Evolutionary conservation across 2,329 filamentous ascomycete genomes (phyloP).

Genomic region (Juglanconis sp.): DNA sequence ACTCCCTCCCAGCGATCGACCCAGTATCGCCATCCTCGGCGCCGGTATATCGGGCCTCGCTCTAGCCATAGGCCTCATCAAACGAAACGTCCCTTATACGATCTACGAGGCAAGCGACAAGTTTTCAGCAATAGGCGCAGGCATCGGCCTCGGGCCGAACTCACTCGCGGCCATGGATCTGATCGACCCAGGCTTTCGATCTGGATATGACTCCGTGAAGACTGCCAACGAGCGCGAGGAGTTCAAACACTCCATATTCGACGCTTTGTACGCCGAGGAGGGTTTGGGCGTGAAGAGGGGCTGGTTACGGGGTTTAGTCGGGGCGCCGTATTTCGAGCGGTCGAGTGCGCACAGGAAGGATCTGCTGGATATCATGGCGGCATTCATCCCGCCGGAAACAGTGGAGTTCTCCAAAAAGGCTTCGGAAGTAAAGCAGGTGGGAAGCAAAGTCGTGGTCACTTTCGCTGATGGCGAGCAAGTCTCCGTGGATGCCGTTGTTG

Average conservation of each 20-base stretch:
- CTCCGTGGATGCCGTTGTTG: slow-evolving; percentile 23
- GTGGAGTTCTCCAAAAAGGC: slow-evolving; percentile 27
- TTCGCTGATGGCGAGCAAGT: slow-evolving; percentile 23
- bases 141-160: slow-evolving; percentile 38
- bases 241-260: slow-evolving; percentile 37
- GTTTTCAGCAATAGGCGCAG: slow-evolving; percentile 28
- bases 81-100: slow-evolving; percentile 25
- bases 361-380: slow-evolving; percentile 40
- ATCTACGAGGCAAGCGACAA: slow-evolving; percentile 26
- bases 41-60: slow-evolving; percentile 29
- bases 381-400: slow-evolving; percentile 25
- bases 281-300: slow-evolving; percentile 35
- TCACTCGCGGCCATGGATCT: slow-evolving; percentile 36
- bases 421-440: slow-evolving; percentile 21
- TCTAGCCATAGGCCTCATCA: slow-evolving; percentile 25
- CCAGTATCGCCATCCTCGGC: slow-evolving; percentile 25
- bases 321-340: slow-evolving; percentile 34
- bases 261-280: slow-evolving; percentile 37
- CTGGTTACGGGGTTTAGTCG: slow-evolving; percentile 26
- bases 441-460: slow-evolving; percentile 20
- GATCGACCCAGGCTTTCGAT: slow-evolving; percentile 35
- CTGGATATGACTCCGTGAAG: slow-evolving; percentile 35
- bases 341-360: slow-evolving; percentile 40
- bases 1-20: not conserved
- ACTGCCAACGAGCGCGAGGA: slow-evolving; percentile 35